Conservation (phyloP, 306 rosid genomes). For the Quercus engelmannii region DNA sequence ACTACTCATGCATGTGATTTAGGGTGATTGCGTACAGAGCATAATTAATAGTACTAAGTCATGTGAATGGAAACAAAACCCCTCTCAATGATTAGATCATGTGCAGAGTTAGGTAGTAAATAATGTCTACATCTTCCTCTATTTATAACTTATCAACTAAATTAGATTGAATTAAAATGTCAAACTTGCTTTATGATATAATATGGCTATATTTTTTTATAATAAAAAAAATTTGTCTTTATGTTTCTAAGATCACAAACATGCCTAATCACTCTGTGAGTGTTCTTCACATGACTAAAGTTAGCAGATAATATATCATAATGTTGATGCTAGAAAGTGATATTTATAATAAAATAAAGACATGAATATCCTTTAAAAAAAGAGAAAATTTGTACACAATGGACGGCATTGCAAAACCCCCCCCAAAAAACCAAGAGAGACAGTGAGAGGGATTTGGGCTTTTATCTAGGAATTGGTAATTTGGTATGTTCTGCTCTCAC, state of each 20-base stretch:
- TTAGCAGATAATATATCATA: background rate
- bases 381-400: no score
- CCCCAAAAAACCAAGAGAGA: no score
- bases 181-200: background rate
- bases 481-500: no score
- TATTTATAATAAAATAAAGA: background rate
- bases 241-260: background rate
- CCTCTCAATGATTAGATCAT: constrained; percentile 38
- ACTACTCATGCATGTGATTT: no score
- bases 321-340: background rate
- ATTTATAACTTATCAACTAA: background rate
- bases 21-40: no score
- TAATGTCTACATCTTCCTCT: background rate
- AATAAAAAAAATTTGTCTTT: background rate
- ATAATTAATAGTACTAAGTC: background rate
- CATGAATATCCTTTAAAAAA: no score
- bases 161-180: background rate
- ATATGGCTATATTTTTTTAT: background rate
- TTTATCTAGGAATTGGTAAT: no score
- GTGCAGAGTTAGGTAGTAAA: constrained; percentile 15
- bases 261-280: background rate
- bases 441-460: no score
- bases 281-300: background rate
- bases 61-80: constrained; percentile 6
- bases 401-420: no score